Evolutionary conservation across 768 basidiomycete species (phyloP), one percentile per base, ranked within the genome.

Genomic region (Lactifluus hygrophoroides): DNA sequence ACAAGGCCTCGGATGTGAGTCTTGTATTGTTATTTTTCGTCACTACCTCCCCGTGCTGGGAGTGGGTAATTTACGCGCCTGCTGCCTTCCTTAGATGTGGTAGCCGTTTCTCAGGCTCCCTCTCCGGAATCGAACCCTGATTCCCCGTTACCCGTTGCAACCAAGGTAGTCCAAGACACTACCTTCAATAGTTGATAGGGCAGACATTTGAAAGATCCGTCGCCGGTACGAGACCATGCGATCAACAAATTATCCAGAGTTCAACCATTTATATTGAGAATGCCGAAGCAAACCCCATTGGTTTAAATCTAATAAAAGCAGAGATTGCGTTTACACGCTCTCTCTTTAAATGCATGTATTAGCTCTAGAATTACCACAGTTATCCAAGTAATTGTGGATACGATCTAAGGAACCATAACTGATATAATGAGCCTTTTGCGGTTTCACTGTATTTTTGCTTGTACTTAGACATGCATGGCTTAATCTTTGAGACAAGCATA

Each of bases 401-500:
- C n/a, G 79, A 82, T 83, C 83, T 82, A 84, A 84, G 82, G 80
- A 84, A 84, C 81, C 80, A 83, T 83, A 83, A 83, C 83, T 84
- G 82, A 84, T 83, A 81, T 84, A 84, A 84, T 84, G 83, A 84
- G 83, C 82, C 81, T 81, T 84, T 84, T 77, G 80, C 82, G 81
- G 83, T 84, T 84, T 84, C 83, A 82, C 82, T 76, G 80, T 83
- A 82, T 74, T 77, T 66, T 65, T 66, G 42, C 37, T 57, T 57
- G 80, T 81, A 84, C 83, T 84, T 82, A 77, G 82, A 83, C 82
- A 83, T 85, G 83, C 83, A 84, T 85, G 83, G 81, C 82, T 84
- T 84, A 83, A 82, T 84, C 82, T 83, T 83, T 83, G 82, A 83
- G 82, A 83, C 83, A 84, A 84, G 83, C 83, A 84, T 84, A 84